These are phyloP conservation scores for Mesotaenium endlicherianum DNA, from an alignment of 139 green algal genomes.

Conservation along the genomic window DNA sequence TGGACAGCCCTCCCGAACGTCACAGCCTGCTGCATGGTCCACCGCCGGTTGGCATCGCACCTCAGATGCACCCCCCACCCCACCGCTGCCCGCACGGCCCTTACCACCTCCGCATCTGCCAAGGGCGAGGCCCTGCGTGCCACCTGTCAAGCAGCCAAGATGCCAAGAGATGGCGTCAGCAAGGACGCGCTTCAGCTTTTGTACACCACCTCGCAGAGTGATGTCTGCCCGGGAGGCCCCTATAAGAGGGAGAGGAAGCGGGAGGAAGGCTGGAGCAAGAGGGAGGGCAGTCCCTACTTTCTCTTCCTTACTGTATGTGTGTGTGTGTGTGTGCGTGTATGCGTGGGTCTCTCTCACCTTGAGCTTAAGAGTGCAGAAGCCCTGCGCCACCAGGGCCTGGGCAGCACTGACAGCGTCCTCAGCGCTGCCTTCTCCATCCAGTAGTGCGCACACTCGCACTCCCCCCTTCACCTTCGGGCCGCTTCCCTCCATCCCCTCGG, in stretches of 20 bases:
- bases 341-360: constrained; percentile 67
- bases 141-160: constrained; percentile 37
- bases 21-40: constrained; percentile 71
- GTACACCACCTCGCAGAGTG: too few relatives aligned
- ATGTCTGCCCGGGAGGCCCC: too few relatives aligned
- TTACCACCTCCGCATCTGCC: constrained; percentile 72
- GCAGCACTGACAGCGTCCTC: constrained; percentile 17
- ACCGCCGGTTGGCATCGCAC: constrained; percentile 87
- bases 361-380: constrained; percentile 74
- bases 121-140: constrained; percentile 49
- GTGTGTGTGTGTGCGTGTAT: too few relatives aligned
- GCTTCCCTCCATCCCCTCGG: too few relatives aligned
- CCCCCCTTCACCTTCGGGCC: too few relatives aligned
- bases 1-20: constrained; percentile 50
- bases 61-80: constrained; percentile 67
- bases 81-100: constrained; percentile 64
- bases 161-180: too few relatives aligned
- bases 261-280: too few relatives aligned
- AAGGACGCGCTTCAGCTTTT: too few relatives aligned
- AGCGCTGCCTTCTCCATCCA: constrained; percentile 10
- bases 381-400: neutral
- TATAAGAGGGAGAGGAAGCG: too few relatives aligned
- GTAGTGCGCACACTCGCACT: too few relatives aligned
- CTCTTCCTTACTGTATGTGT: too few relatives aligned
- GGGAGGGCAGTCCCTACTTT: too few relatives aligned